Evolutionary conservation across 805 yeast species (phyloP).

Genomic region (Metschnikowia amazonensis): DNA sequence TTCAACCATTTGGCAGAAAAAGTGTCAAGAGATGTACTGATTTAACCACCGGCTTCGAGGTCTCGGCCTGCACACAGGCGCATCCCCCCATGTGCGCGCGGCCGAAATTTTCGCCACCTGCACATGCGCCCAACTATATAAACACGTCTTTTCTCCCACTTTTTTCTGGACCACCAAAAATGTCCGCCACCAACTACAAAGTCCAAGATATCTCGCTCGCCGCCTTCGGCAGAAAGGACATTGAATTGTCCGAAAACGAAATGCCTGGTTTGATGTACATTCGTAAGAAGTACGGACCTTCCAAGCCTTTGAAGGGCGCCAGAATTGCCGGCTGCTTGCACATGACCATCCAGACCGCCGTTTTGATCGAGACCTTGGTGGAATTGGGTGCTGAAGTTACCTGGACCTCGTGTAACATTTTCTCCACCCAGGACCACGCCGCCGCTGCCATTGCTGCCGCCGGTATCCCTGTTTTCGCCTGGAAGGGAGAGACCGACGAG

Average conservation of each 20-base stretch:
- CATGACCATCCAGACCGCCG: constrained; percentile 99
- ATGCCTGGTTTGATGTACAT: constrained; percentile 99
- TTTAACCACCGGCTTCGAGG: neutral
- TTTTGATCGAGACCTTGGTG: constrained; percentile 92
- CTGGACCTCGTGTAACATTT: constrained; percentile 99
- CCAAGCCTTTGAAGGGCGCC: constrained; percentile 97
- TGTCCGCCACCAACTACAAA: constrained; percentile 65
- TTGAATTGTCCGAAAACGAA: constrained; percentile 97
- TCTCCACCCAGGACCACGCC: constrained; percentile 99
- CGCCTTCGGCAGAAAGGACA: constrained; percentile 99
- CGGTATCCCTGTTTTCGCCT: constrained; percentile 98
- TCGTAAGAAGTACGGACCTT: constrained; percentile 85
- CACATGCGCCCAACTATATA: neutral
- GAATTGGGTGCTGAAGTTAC: constrained; percentile 99
- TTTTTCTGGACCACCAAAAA: constrained; percentile 10
- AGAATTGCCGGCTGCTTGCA: constrained; percentile 98
- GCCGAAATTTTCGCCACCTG: neutral
- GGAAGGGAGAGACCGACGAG: constrained; percentile 99
- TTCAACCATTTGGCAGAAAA: too few species aligned
- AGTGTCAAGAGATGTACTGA: too few species aligned
- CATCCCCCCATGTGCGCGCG: neutral
- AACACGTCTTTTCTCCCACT: constrained; percentile 1
- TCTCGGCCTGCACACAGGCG: neutral
- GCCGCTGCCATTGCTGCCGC: constrained; percentile 99
- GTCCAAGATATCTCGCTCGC: constrained; percentile 98